Base-by-base conservation (phyloP, 352 stramenopile genomes). In the Pythium insidiosum region DNA sequence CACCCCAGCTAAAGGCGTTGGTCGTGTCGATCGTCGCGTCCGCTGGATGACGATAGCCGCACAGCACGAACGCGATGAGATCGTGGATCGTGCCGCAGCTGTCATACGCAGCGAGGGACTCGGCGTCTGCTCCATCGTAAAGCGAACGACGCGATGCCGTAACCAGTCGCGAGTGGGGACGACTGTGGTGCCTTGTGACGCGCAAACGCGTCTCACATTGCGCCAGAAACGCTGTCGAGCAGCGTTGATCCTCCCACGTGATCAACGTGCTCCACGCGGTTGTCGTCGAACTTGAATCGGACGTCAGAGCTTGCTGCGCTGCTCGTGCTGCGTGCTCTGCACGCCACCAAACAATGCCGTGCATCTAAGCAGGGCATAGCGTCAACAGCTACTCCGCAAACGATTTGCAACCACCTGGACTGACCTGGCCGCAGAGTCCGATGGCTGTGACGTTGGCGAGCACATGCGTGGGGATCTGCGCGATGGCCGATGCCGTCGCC, bases 301-400 rank as follows among this genome's bases (percentile, higher is more conserved):
- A 49, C 34, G 26, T 16, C 35, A 63, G 26, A 22, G 26, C 19
- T 24, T 40, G 21, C 42, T 11, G 28, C 43, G 64, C 21, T 43
- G 45, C 37, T 60, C 47, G 6, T 61, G 49, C 16, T 25, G 84
- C 69, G 0, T 59, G 56, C 2, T 56, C 65, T 20, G 68, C 69
- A 23, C 61, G 67, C 80, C 80, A 92, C 80, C 80, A 92, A 33
- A 89, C 56, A 37, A 92, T 89, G 5, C 80, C 80, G 38, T 92
- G 80, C 80, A 92, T 92, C 77, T 92, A 53, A 23, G 10, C 0
- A 47, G 7, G 9, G 38, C 16, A 42, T 31, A 31, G 18, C 5
- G 33, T 21, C 24, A 22, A 9, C 6, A 43, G 15, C 2, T 29
- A 23, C 11, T 23, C 35, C 20, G 29, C 33, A 5, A 9, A 24